Conservation (phyloP, 2,329 filamentous ascomycete genomes). For the Knufia petricola region DNA sequence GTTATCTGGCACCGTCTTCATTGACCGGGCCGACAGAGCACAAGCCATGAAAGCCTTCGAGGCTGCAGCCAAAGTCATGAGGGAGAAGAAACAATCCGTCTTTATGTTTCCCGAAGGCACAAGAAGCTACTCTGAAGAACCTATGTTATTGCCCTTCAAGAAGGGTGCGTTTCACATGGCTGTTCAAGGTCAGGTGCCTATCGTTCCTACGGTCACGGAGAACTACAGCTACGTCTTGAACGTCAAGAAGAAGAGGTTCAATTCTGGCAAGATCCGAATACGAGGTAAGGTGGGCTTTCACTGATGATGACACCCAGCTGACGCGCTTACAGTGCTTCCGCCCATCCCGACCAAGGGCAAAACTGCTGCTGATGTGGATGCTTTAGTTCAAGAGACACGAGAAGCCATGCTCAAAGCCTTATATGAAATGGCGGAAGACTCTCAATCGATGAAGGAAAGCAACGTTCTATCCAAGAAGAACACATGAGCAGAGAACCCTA, state of each 20-base stretch:
- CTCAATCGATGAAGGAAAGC: slow-evolving; percentile 6
- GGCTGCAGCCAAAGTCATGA: slow-evolving; percentile 72
- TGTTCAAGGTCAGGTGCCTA: slow-evolving; percentile 83
- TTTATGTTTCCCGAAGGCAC: slow-evolving; percentile 68
- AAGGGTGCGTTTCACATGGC: slow-evolving; percentile 97
- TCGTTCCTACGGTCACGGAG: slow-evolving; percentile 74
- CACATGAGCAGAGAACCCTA: background rate
- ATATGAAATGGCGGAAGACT: slow-evolving; percentile 29
- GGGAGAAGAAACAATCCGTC: slow-evolving; percentile 51
- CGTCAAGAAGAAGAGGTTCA: slow-evolving; percentile 55
- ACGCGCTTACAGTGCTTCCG: slow-evolving; percentile 52
- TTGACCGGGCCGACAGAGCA: slow-evolving; percentile 77
- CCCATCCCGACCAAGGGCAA: slow-evolving; percentile 69
- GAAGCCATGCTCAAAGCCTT: slow-evolving; percentile 63
- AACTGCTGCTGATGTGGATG: slow-evolving; percentile 66
- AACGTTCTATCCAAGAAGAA: slow-evolving; percentile 1
- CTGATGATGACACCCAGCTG: background rate
- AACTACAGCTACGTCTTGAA: slow-evolving; percentile 69
- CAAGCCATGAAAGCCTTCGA: slow-evolving; percentile 79
- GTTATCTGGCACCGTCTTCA: slow-evolving; percentile 83
- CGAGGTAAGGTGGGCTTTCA: slow-evolving; percentile 50
- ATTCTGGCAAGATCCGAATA: slow-evolving; percentile 60
- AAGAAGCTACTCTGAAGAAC: slow-evolving; percentile 73
- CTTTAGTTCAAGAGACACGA: slow-evolving; percentile 56
- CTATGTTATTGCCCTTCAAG: slow-evolving; percentile 86